Percentiles rank a stretch among this genome's conserved stretches.
Conservation (phyloP, 768 basidiomycete genomes). For the Mycena galericulata region DNA sequence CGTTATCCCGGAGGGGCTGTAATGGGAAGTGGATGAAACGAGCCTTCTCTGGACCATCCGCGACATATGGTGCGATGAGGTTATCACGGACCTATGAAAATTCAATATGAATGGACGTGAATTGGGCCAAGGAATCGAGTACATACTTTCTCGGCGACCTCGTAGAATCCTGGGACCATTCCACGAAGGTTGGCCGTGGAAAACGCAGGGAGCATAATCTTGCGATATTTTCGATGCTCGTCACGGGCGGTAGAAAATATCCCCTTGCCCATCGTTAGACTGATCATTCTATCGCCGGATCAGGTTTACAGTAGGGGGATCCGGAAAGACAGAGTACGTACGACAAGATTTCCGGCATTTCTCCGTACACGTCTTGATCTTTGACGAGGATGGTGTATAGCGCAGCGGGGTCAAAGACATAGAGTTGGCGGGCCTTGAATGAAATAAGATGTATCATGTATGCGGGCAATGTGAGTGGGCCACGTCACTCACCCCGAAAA, state of each 20-base stretch:
- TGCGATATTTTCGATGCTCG: background rate
- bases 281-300: background rate
- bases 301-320: background rate
- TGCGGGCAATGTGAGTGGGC: too few species aligned
- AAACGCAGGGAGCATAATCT: background rate
- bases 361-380: background rate
- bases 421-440: too few species aligned
- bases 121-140: background rate
- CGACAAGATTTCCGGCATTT: background rate
- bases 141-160: background rate
- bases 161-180: background rate
- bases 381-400: background rate
- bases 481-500: constrained; percentile 6
- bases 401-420: background rate
- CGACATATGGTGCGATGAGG: background rate
- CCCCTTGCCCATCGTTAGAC: background rate
- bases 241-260: background rate
- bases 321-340: background rate
- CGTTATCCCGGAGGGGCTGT: background rate
- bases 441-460: too few species aligned
- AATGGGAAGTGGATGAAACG: background rate
- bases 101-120: background rate
- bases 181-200: background rate
- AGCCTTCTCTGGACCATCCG: background rate
- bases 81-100: background rate